Evolutionary conservation across 345 rosid genomes (phyloP).

Genomic region (Clausena lansium): DNA sequence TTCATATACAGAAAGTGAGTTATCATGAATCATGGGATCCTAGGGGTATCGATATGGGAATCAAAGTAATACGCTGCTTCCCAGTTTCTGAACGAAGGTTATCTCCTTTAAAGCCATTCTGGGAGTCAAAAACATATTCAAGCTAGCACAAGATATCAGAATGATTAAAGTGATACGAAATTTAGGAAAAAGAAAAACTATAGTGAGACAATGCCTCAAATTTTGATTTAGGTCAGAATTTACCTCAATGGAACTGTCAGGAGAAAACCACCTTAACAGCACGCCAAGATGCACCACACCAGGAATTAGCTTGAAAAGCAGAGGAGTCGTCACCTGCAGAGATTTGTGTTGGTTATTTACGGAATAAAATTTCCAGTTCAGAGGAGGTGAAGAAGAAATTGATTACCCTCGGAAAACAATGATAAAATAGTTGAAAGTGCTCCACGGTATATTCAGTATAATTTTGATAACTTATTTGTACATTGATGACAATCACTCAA

Average conservation of each 20-base stretch:
- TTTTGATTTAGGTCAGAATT: background rate
- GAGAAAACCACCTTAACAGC: conserved; percentile 79
- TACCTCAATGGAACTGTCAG: conserved; percentile 78
- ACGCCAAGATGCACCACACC: conserved; percentile 89
- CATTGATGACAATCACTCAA: background rate
- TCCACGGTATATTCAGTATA: background rate
- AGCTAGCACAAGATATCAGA: background rate
- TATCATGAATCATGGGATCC: conserved; percentile 51
- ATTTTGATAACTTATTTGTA: background rate
- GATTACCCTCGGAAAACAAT: background rate
- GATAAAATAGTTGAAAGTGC: background rate
- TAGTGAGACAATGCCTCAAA: background rate
- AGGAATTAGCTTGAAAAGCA: conserved; percentile 91
- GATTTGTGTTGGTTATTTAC: background rate
- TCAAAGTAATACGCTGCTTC: conserved; percentile 32
- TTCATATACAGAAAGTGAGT: background rate
- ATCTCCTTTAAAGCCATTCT: conserved; percentile 52
- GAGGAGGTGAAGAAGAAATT: background rate
- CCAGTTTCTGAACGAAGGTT: conserved; percentile 47
- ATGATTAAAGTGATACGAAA: background rate
- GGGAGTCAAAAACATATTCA: conserved; percentile 28
- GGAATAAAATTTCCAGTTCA: background rate
- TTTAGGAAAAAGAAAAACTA: background rate
- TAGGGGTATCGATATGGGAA: conserved; percentile 34
- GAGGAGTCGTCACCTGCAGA: conserved; percentile 82